These are phyloP conservation scores for Aschersonia sp. DNA, from an alignment of 2,329 filamentous ascomycete species.

Conservation along the genomic window DNA sequence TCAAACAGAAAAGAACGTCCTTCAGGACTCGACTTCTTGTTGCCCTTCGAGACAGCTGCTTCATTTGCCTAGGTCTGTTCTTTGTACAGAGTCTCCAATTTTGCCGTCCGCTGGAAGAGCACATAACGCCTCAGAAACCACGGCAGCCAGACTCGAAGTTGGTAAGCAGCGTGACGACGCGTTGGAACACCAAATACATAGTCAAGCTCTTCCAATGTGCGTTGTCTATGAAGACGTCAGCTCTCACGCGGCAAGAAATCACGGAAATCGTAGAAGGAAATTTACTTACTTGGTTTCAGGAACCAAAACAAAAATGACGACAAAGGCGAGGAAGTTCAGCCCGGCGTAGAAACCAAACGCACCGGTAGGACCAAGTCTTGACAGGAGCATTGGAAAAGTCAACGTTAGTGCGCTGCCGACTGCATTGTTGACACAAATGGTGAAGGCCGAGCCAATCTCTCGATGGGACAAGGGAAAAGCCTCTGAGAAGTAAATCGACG, in stretches of 20 bases:
- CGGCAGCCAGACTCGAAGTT: constrained; percentile 17
- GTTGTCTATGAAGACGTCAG: constrained; percentile 8
- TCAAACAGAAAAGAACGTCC: no score
- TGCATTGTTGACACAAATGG: constrained; percentile 16
- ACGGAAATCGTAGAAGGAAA: neutral
- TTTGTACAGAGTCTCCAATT: constrained; percentile 16
- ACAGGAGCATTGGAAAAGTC: constrained; percentile 31
- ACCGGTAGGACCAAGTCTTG: constrained; percentile 18
- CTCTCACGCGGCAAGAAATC: neutral
- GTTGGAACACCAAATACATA: constrained; percentile 22
- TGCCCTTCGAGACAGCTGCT: neutral
- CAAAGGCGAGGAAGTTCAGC: constrained; percentile 43
- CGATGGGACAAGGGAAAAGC: constrained; percentile 39
- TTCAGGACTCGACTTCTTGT: neutral
- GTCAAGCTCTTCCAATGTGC: constrained; percentile 24
- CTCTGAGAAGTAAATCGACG: constrained; percentile 35
- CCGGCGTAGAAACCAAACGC: constrained; percentile 47
- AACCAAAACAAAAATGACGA: constrained; percentile 51
- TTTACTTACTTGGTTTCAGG: constrained; percentile 19
- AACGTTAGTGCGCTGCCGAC: constrained; percentile 14
- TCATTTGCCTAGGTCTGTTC: neutral
- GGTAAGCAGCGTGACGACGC: constrained; percentile 16
- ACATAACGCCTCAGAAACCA: constrained; percentile 17
- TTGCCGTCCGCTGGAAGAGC: constrained; percentile 11
- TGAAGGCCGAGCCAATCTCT: constrained; percentile 19